Percentiles rank a stretch among this genome's conserved stretches.
Conservation (phyloP, 2,329 filamentous ascomycete species). For the Leptographium radiaticola region DNA sequence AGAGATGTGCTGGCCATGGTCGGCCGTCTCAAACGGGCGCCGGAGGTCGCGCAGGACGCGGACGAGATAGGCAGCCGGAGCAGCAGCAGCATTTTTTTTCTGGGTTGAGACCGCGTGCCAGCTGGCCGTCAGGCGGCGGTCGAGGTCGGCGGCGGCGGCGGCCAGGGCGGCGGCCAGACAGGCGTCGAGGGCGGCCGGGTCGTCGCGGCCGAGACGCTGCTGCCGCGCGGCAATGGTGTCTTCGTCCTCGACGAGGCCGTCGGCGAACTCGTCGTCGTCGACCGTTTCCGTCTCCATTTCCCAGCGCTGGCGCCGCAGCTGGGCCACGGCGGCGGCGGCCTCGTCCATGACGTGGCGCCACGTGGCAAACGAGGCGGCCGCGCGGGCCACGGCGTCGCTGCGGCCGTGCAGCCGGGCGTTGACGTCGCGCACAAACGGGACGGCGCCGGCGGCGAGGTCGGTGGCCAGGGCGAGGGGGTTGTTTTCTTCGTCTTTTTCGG, state of each 20-base stretch:
- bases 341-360: conserved; percentile 67
- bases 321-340: conserved; percentile 47
- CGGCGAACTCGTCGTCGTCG: conserved; percentile 42
- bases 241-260: conserved; percentile 60
- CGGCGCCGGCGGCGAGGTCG: conserved; percentile 52
- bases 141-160: conserved; percentile 31
- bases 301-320: conserved; percentile 57
- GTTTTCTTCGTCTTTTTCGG: background rate
- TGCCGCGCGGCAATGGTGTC: conserved; percentile 54
- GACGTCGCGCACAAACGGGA: conserved; percentile 55
- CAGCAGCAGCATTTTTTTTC: too few species aligned
- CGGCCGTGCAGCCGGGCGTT: conserved; percentile 59
- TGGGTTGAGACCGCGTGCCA: conserved; percentile 25
- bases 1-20: too few species aligned
- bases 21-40: too few species aligned
- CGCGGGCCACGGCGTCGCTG: conserved; percentile 49
- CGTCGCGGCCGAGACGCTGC: conserved; percentile 53
- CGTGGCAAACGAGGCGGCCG: conserved; percentile 49
- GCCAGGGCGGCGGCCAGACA: conserved; percentile 20
- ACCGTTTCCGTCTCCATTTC: conserved; percentile 65
- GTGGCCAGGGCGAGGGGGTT: conserved; percentile 45
- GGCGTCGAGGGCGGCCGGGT: conserved; percentile 23
- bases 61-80: conserved; percentile 57
- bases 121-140: conserved; percentile 37
- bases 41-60: conserved; percentile 61